phyloP scores from a whole-genome alignment of 352 stramenopile genomes.

The Phytophthora capsici region DNA sequence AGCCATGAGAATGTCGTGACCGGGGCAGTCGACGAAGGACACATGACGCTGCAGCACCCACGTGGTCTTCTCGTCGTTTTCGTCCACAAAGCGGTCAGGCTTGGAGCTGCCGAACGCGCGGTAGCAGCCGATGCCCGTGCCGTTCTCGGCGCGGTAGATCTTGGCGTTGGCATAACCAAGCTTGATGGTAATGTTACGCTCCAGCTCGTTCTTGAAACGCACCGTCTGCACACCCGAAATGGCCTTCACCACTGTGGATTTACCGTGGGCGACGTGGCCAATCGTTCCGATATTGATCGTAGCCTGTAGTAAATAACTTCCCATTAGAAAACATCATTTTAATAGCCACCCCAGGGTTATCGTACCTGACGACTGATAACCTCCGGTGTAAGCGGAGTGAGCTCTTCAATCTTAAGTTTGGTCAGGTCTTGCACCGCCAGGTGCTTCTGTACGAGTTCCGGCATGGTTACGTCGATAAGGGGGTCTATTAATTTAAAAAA shows the following conservation, averaged over 20 bases:
- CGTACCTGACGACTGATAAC: constrained; percentile 92
- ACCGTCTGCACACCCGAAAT: constrained; percentile 99
- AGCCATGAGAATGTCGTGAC: constrained; percentile 99
- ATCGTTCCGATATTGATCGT: constrained; percentile 99
- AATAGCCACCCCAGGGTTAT: neutral
- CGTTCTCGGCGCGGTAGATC: constrained; percentile 96
- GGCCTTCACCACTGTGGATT: constrained; percentile 99
- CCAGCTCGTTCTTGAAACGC: constrained; percentile 99
- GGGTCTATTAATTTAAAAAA: neutral
- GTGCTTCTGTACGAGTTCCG: constrained; percentile 76
- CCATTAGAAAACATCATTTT: neutral
- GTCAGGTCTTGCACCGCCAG: constrained; percentile 94
- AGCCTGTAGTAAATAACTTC: constrained; percentile 49
- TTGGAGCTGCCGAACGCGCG: constrained; percentile 89
- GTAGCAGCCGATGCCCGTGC: constrained; percentile 87
- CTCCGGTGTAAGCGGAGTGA: constrained; percentile 98
- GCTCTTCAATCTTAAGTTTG: constrained; percentile 95
- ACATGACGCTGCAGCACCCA: constrained; percentile 97
- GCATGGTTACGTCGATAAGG: constrained; percentile 40
- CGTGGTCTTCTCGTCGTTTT: constrained; percentile 88
- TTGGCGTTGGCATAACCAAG: constrained; percentile 99
- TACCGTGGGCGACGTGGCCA: constrained; percentile 99
- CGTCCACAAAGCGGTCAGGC: constrained; percentile 86
- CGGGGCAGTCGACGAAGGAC: constrained; percentile 99
- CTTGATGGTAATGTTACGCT: constrained; percentile 99